Percentiles rank a stretch among this genome's conserved stretches.
phyloP scores from a whole-genome alignment of 179 eudicot species.

The Heliamphora pulchella region DNA sequence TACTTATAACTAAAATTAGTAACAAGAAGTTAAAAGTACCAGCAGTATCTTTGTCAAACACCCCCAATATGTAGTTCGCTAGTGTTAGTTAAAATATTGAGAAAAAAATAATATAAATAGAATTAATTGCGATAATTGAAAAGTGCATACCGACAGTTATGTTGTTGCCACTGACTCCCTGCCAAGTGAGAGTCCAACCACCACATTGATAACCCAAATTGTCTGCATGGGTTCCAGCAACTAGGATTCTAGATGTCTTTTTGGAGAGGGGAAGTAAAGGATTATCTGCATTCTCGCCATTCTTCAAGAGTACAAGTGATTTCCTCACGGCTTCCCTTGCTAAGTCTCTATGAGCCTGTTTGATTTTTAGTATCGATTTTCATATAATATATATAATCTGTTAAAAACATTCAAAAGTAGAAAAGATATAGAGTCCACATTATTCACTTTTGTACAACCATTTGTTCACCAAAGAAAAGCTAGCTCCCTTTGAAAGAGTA shows the following conservation, averaged over 20 bases:
- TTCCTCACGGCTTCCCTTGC: constrained; percentile 59
- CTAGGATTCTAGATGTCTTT: constrained; percentile 44
- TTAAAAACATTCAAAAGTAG: background rate
- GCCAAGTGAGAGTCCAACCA: constrained; percentile 57
- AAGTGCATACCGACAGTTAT: constrained; percentile 17
- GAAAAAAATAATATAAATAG: no score
- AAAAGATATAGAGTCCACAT: background rate
- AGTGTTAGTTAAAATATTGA: no score
- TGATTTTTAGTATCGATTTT: background rate
- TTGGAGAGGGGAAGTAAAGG: constrained; percentile 50
- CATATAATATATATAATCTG: background rate
- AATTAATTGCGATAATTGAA: no score
- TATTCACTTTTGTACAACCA: no score
- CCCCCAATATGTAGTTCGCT: no score
- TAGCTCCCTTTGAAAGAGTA: no score
- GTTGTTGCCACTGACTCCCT: constrained; percentile 49
- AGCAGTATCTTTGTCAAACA: no score
- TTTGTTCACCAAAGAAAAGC: no score
- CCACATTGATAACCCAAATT: constrained; percentile 59
- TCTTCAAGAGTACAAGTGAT: constrained; percentile 50
- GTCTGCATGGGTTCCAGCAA: constrained; percentile 55
- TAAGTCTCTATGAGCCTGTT: constrained; percentile 47
- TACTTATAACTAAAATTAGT: no score
- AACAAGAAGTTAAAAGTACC: no score
- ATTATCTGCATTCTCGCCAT: constrained; percentile 26